A percentile compares a stretch with the other conserved stretches of the same genome.
phyloP scores from a whole-genome alignment of 106 monocot species.

The Iris macrosiphon region DNA sequence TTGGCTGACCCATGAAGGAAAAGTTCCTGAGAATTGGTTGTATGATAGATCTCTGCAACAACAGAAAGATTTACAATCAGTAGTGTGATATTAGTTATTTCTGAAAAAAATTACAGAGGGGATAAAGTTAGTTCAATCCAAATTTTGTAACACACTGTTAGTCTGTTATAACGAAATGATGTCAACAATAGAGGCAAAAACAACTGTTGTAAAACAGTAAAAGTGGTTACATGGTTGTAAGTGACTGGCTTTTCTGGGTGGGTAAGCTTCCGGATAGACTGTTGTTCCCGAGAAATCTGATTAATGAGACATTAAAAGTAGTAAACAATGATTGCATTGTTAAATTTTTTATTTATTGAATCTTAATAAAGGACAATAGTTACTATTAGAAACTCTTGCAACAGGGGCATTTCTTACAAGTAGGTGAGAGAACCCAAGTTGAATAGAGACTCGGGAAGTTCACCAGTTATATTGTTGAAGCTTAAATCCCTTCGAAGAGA shows the following conservation, averaged over 20 bases:
- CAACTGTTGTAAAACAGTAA: too few species aligned
- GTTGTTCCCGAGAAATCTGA: slow-evolving; percentile 91
- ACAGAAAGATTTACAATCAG: too few species aligned
- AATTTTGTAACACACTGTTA: too few species aligned
- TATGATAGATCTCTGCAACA: slow-evolving; percentile 84
- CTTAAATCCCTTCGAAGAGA: slow-evolving; percentile 65
- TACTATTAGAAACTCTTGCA: too few species aligned
- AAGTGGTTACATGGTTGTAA: slow-evolving; percentile 44
- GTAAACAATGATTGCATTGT: too few species aligned
- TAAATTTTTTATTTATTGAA: too few species aligned
- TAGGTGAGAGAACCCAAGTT: slow-evolving; percentile 35
- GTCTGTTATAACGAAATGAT: too few species aligned
- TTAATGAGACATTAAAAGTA: slow-evolving; percentile 1
- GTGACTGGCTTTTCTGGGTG: slow-evolving; percentile 35
- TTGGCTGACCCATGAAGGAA: slow-evolving; percentile 68
- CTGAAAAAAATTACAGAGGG: too few species aligned
- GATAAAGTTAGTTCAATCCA: too few species aligned
- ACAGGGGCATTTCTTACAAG: slow-evolving; percentile 41
- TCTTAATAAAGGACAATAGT: too few species aligned
- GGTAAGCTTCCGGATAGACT: slow-evolving; percentile 66
- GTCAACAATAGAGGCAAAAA: too few species aligned
- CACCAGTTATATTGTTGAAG: slow-evolving; percentile 84
- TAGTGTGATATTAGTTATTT: too few species aligned
- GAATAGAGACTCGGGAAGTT: slow-evolving; percentile 64
- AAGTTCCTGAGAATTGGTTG: slow-evolving; percentile 70